phyloP scores from a whole-genome alignment of 208 protist genomes.

The Phytomonas francai region DNA sequence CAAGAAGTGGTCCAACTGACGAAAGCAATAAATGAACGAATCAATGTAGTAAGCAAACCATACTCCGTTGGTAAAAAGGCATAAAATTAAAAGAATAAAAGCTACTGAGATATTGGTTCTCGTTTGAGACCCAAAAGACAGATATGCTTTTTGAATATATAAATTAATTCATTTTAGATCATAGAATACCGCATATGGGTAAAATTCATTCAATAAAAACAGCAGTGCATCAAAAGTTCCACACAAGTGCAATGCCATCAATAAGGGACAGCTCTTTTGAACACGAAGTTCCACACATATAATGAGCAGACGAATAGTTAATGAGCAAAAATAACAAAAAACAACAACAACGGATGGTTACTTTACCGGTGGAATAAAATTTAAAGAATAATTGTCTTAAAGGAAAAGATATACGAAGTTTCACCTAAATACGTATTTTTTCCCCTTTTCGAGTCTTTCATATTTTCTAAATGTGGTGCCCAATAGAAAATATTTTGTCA shows the following conservation, averaged over 20 bases:
- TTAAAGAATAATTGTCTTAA: not conserved
- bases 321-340: not conserved
- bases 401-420: not conserved
- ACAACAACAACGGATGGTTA: not conserved
- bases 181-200: not conserved
- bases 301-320: not conserved
- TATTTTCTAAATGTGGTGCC: not conserved
- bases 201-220: not conserved
- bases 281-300: not conserved
- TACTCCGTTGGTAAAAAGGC: not conserved
- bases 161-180: not conserved
- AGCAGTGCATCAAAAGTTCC: not conserved
- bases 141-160: not conserved
- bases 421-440: not conserved
- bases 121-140: not conserved
- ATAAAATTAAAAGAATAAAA: not conserved
- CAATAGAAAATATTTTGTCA: not conserved
- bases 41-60: slow-evolving; percentile 7
- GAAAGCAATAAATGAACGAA: slow-evolving; percentile 8
- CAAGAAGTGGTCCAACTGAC: slow-evolving; percentile 7
- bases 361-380: not conserved
- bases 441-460: not conserved
- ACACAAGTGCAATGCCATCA: not conserved
- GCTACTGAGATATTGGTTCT: not conserved
- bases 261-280: not conserved